Conservation (phyloP, 495 filamentous ascomycete species). For the Paragyromitra xinjiangensis region DNA sequence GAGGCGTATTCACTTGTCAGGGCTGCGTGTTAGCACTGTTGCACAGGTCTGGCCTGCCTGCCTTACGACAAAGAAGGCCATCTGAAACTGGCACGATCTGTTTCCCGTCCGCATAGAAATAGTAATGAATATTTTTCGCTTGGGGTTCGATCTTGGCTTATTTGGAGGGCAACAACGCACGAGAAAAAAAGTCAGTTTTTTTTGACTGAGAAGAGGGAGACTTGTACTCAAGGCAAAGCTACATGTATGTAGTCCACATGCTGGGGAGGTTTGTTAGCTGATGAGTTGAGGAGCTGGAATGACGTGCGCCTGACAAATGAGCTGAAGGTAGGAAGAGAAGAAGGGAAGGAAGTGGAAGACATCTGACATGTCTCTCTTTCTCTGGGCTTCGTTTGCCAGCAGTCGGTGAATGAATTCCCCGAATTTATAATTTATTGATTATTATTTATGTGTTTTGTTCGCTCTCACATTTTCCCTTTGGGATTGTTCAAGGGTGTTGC, state of each 20-base stretch:
- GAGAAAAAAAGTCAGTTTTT: conserved; percentile 7
- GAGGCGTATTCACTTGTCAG: conserved; percentile 33
- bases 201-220: conserved; percentile 1
- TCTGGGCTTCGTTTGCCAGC: conserved; percentile 15
- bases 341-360: conserved; percentile 32
- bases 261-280: conserved; percentile 17
- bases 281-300: conserved; percentile 29
- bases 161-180: conserved; percentile 40
- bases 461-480: too few relatives aligned
- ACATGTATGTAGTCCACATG: conserved; percentile 39
- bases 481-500: conserved; percentile 1
- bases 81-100: conserved; percentile 51
- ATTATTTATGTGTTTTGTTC: not conserved
- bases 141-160: conserved; percentile 20
- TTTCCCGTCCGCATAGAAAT: conserved; percentile 33
- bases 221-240: not conserved
- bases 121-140: conserved; percentile 31
- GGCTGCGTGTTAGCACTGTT: conserved; percentile 50
- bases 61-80: conserved; percentile 52
- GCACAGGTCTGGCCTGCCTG: conserved; percentile 41
- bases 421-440: conserved; percentile 14
- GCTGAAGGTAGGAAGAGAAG: conserved; percentile 5
- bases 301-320: conserved; percentile 53
- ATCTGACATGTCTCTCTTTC: conserved; percentile 34
- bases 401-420: conserved; percentile 9